Base-by-base conservation (phyloP, 108 stramenopile species). In the Fragilariopsis cylindrus region DNA sequence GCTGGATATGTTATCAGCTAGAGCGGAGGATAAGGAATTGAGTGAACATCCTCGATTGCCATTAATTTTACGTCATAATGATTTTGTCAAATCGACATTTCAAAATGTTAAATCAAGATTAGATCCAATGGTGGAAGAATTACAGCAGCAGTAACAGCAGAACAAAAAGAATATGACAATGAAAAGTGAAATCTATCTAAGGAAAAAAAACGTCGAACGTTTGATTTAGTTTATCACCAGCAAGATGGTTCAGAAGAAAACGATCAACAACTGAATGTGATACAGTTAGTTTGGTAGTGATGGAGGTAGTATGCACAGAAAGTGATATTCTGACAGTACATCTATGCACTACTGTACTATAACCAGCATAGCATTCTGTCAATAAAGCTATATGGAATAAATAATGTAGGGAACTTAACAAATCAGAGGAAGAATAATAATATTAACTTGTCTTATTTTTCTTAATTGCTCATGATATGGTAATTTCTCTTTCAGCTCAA, bases 51-150 rank as follows among this genome's bases (percentile, higher is more conserved):
- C 78, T 4, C 72, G 88, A 43, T 77, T 90, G 2, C 88, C 88
- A 0, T 41, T 90, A 65, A 87, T 90, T 63, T 64, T 84, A 57
- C 71, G 75, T 18, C 88, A 90, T 69, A 87, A 90, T 72, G 72
- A 76, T 3, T 85, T 90, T 75, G 88, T 90, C 21, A 77, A 56
- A 44, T 50, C 74, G 15, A 89, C 88, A 13, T 89, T 89, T 53
- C 48, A 72, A 52, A 84, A 76, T 9, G 88, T 87, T 2, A 87
- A 67, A 53, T 43, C 6, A 15, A 40, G 56, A 44, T 19, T 68
- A 44, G 67, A 68, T 68, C 67, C 48, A n/a, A 68, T 68, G 67
- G 62, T 63, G 16, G 62, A 2, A 43, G 43, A 63, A 40, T 63
- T 45, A 42, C 40, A 21, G 5, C 16, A 60, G 18, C 13, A 13